These are phyloP conservation scores for Akanthomyces muscarius DNA, from an alignment of 2,329 filamentous ascomycete species.

Conservation along the genomic window DNA sequence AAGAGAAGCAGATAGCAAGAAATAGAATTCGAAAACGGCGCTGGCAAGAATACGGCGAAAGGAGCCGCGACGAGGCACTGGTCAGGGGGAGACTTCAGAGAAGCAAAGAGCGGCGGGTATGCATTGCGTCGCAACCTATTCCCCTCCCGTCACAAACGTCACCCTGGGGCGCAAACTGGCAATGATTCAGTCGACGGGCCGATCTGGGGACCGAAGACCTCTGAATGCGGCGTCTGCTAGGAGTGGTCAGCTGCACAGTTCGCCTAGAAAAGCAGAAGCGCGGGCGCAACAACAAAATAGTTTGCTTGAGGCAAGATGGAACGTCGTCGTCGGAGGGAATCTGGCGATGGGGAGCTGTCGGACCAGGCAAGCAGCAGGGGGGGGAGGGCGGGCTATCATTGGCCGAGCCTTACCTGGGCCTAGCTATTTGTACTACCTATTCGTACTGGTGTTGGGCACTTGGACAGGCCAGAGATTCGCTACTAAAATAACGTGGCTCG, in stretches of 20 bases:
- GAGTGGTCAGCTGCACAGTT: background rate
- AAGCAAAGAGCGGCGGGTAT: slow-evolving; percentile 3
- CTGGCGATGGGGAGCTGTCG: slow-evolving; percentile 10
- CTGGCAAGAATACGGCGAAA: slow-evolving; percentile 4
- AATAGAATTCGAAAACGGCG: background rate
- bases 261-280: background rate
- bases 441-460: too few relatives aligned
- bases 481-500: slow-evolving; percentile 71
- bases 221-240: background rate
- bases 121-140: slow-evolving; percentile 12
- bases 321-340: slow-evolving; percentile 1
- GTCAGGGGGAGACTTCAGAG: background rate
- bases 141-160: slow-evolving; percentile 16
- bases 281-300: background rate
- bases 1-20: background rate
- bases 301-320: background rate
- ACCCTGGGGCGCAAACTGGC: background rate
- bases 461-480: slow-evolving; percentile 22
- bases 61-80: background rate
- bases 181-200: background rate
- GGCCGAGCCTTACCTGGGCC: too few relatives aligned
- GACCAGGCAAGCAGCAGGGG: background rate
- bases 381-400: background rate
- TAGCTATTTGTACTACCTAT: too few relatives aligned
- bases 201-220: background rate